phyloP scores from a whole-genome alignment of 2,329 filamentous ascomycete species.

The Emmonsiellopsis sp. region DNA sequence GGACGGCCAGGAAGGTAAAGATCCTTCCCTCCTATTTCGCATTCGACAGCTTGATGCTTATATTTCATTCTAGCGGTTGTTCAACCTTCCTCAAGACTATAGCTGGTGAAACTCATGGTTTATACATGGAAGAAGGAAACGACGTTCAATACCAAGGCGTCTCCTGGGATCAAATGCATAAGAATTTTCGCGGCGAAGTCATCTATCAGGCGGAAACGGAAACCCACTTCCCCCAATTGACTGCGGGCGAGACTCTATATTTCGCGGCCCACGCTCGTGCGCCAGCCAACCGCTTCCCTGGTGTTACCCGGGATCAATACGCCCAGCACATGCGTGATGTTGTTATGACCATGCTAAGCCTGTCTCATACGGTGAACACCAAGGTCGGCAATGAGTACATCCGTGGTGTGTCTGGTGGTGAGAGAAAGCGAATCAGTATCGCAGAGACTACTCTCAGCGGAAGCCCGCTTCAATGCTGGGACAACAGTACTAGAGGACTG shows the following conservation, averaged over 20 bases:
- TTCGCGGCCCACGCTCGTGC: constrained; percentile 82
- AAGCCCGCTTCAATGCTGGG: constrained; percentile 64
- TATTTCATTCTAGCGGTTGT: constrained; percentile 38
- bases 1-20: constrained; percentile 37
- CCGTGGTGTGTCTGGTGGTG: constrained; percentile 69
- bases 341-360: constrained; percentile 36
- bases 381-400: constrained; percentile 76
- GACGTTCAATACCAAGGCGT: constrained; percentile 69
- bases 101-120: constrained; percentile 75
- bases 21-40: neutral
- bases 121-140: constrained; percentile 59
- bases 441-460: constrained; percentile 73
- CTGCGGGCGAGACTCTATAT: constrained; percentile 75
- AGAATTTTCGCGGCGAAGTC: constrained; percentile 68
- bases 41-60: neutral
- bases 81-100: constrained; percentile 80
- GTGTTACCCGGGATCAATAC: constrained; percentile 27
- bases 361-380: constrained; percentile 65
- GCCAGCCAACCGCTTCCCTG: constrained; percentile 63
- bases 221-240: constrained; percentile 73
- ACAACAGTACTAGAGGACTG: constrained; percentile 62
- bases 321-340: constrained; percentile 35
- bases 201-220: constrained; percentile 85
- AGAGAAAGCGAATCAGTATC: constrained; percentile 71
- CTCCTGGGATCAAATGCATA: constrained; percentile 20